phyloP scores from a whole-genome alignment of 139 green algal genomes.

The Picochlorum sp. region DNA sequence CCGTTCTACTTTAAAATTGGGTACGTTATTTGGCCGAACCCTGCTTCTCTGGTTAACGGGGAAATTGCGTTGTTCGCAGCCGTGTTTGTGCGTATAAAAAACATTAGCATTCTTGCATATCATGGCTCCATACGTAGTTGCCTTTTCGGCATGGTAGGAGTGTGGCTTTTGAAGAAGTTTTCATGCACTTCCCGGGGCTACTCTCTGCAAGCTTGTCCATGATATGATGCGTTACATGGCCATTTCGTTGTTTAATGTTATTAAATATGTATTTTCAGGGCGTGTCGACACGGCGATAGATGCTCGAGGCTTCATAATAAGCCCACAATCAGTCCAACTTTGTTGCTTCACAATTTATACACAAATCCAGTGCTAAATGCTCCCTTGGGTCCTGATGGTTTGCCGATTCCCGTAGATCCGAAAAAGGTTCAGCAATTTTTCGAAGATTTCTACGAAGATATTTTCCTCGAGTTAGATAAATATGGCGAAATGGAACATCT shows the following conservation, averaged over 20 bases:
- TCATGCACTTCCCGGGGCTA: background rate
- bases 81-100: constrained; percentile 31
- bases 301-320: constrained; percentile 96
- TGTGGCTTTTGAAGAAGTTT: too few relatives aligned
- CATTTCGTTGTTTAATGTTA: background rate
- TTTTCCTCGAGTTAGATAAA: constrained; percentile 91
- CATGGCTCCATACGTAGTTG: too few relatives aligned
- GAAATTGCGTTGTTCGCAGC: background rate
- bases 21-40: constrained; percentile 3
- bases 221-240: background rate
- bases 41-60: background rate
- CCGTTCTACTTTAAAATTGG: constrained; percentile 40
- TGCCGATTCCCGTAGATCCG: constrained; percentile 71
- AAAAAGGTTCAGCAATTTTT: constrained; percentile 80
- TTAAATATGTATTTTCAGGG: constrained; percentile 29
- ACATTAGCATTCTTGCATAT: too few relatives aligned
- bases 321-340: constrained; percentile 78
- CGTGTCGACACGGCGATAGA: constrained; percentile 90
- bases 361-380: constrained; percentile 82
- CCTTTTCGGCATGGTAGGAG: too few relatives aligned
- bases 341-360: constrained; percentile 95
- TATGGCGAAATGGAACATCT: constrained; percentile 91
- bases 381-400: constrained; percentile 67
- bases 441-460: constrained; percentile 98
- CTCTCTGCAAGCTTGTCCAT: background rate